These are phyloP conservation scores for Phylloporus rhodoxanthus DNA, from an alignment of 768 basidiomycete genomes.

Conservation along the genomic window DNA sequence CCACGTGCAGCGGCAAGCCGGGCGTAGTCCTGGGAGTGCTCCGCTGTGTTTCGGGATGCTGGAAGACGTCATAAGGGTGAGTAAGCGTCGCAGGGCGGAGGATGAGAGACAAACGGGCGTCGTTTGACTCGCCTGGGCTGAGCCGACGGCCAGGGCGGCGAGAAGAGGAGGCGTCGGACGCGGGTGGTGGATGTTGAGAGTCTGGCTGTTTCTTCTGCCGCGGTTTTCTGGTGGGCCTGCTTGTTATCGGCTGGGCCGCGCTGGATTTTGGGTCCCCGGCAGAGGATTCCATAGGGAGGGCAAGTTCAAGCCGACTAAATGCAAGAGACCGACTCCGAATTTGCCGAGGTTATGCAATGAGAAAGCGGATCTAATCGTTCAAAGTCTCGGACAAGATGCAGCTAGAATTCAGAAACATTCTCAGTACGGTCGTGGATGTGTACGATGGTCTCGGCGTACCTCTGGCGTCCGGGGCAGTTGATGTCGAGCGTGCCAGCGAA, in stretches of 20 bases:
- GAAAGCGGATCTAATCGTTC: constrained; percentile 9
- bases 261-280: constrained; percentile 40
- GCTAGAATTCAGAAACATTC: constrained; percentile 4
- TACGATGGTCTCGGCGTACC: constrained; percentile 13
- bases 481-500: constrained; percentile 17
- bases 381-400: constrained; percentile 3
- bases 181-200: constrained; percentile 16
- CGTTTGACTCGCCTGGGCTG: constrained; percentile 17
- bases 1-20: constrained; percentile 36
- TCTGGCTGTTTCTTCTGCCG: constrained; percentile 50
- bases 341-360: constrained; percentile 25
- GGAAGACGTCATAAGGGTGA: constrained; percentile 8
- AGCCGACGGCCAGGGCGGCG: constrained; percentile 27
- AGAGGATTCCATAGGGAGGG: constrained; percentile 44
- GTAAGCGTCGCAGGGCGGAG: neutral
- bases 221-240: constrained; percentile 40
- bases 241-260: constrained; percentile 38
- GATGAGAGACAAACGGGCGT: constrained; percentile 16
- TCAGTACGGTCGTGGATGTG: constrained; percentile 11
- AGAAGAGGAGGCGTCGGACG: constrained; percentile 19
- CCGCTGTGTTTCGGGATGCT: constrained; percentile 16
- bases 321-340: constrained; percentile 24
- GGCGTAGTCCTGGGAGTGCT: constrained; percentile 22
- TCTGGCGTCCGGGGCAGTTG: constrained; percentile 10
- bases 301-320: constrained; percentile 22